Base-by-base conservation (phyloP, 176 grass and related monocot genomes). In the Neostapfia colusana region DNA sequence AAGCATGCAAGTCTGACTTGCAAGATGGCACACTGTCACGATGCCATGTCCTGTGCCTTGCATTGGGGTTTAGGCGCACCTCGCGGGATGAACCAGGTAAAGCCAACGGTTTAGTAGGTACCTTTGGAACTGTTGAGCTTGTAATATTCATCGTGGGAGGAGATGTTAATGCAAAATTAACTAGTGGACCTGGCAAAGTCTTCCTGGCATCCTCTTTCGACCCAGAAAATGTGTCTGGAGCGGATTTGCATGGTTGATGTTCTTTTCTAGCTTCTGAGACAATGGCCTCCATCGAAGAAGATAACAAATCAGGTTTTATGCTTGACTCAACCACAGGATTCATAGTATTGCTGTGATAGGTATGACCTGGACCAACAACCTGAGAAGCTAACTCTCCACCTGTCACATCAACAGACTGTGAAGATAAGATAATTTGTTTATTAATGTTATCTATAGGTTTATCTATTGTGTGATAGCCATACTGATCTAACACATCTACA, bases 1-100 rank as follows among this genome's bases (percentile, higher is more conserved):
- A 78, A 85, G 28, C 69, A 39, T 51, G 88, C 28, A 51, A 79
- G 60, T 81, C 68, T 70, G 46, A 44, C 81, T 45, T 82, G 82
- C 72, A 86, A 86, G 92, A 42, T 58, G 59, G 46, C 23, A 72
- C 35, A 72, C 75, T 80, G 45, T 85, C 88, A 75, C 95, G 87
- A 70, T 81, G 87, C 95, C 95, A 99, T 80, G 95, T 99, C 77
- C 79, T 99, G 83, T 92, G 79, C 80, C 87, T 86, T 63, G 74
- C 65, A 86, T 78, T 99, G 37, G 73, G 81, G 73, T 65, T 84
- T 82, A 42, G 26, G 59, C 36, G 74, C 21, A 76, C 8, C 74
- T 82, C 85, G 64, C 57, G 88, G 76, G 76, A 66, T 74, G 86
- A 94, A 82, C 69, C 76, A 26, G 80, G 57, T 60, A 79, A 86